Base-by-base conservation (phyloP, 2,329 filamentous ascomycete species). In the Diplodia scrobiculata region DNA sequence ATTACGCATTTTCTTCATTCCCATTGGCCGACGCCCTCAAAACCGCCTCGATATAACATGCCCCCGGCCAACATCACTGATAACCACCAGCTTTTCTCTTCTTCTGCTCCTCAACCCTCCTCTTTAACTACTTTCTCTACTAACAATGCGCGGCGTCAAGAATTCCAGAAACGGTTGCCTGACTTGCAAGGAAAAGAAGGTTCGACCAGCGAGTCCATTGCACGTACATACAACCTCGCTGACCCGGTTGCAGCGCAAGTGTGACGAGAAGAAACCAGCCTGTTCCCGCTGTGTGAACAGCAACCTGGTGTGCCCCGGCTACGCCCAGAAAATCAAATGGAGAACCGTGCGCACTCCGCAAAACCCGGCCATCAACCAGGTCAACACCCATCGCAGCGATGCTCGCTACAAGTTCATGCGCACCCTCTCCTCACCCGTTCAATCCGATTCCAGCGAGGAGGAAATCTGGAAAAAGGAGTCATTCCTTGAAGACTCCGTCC, bases 181-280 rank as follows among this genome's bases (percentile, higher is more conserved):
- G 21, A 51, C 21, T 7, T 51, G 48, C 48, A 51, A 51, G 48
- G 21, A 51, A 10, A 51, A 51, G 27, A 51, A 51, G 48, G 48
- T 27, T n/a, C 41, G 41, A 17, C 2, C 5, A 17, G 10, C 13
- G 14, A 48, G 45, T 21, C 45, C 41, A 45, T 19, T 9, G 17
- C 38, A 10, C 21, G 13, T 27, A 51, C 13, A 51, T 27, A 51
- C 13, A 51, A 4, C 25, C 3, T 6, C 4, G 25, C 48, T 51
- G 48, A 51, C 48, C 13, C 7, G 2, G 14, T 5, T 17, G 6
- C 48, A 51, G 48, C 48, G 48, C 48, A 51, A 51, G 48, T 51
- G 48, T 51, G 48, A 51, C 17, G 48, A 51, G 25, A 51, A 17
- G 48, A 51, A 51, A 29, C 48, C 48, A 3, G 48, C 48, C 13